A percentile compares a stretch with the other conserved stretches of the same genome.
phyloP scores from a whole-genome alignment of 306 rosid genomes.

The Pyrus betulifolia region DNA sequence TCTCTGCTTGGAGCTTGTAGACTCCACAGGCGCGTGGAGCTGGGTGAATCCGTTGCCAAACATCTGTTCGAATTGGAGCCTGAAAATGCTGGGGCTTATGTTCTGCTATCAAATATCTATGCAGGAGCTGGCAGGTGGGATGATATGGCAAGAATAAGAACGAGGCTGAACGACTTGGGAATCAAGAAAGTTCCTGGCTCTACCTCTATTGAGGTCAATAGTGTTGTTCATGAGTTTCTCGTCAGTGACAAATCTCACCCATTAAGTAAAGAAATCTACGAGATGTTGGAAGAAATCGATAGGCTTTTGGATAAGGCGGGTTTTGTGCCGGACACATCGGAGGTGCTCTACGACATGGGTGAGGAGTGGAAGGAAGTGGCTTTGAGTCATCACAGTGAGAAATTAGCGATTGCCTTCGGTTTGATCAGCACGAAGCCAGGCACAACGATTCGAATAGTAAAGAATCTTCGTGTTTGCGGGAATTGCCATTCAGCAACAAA shows the following conservation, averaged over 20 bases:
- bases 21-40: slow-evolving; percentile 50
- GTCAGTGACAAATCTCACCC: slow-evolving; percentile 73
- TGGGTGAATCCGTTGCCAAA: slow-evolving; percentile 57
- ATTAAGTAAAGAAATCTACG: slow-evolving; percentile 36
- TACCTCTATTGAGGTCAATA: slow-evolving; percentile 69
- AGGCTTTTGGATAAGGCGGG: slow-evolving; percentile 48
- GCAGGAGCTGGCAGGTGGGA: slow-evolving; percentile 82
- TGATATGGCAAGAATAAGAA: slow-evolving; percentile 71
- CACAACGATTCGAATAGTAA: slow-evolving; percentile 59
- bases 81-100: slow-evolving; percentile 58
- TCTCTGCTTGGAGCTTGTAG: slow-evolving; percentile 79
- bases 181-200: slow-evolving; percentile 88
- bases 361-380: slow-evolving; percentile 84
- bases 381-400: slow-evolving; percentile 81
- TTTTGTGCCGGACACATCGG: slow-evolving; percentile 70
- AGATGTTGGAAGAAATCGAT: slow-evolving; percentile 60
- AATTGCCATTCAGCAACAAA: slow-evolving; percentile 84
- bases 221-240: slow-evolving; percentile 77
- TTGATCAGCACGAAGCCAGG: slow-evolving; percentile 78
- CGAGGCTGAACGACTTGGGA: slow-evolving; percentile 60
- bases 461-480: slow-evolving; percentile 81
- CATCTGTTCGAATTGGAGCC: slow-evolving; percentile 61
- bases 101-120: slow-evolving; percentile 72
- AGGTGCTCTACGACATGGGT: slow-evolving; percentile 70
- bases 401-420: slow-evolving; percentile 76